Base-by-base conservation (phyloP, 2,329 filamentous ascomycete species). In the Phaeoacremonium minimum region DNA sequence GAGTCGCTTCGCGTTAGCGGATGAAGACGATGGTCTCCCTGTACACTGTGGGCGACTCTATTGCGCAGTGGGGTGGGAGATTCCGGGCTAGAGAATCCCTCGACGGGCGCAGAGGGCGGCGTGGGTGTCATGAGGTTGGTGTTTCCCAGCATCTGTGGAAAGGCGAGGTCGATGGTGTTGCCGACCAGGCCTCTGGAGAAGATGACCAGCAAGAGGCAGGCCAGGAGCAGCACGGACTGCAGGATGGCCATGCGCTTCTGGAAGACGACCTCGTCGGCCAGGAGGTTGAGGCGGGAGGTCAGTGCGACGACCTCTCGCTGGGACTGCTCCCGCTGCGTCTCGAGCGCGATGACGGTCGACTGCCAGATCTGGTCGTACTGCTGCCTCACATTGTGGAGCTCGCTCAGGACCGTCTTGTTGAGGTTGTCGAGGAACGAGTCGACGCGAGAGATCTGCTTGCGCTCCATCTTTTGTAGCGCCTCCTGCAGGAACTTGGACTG, bases 351-450 rank as follows among this genome's bases (percentile, higher is more conserved):
- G 15, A 96, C 84, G 9, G 94, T 96, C 15, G 86, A 91, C 60
- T 95, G 90, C 90, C 91, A 97, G 11, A 97, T 81, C 53, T 96
- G 87, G 55, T 97, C 91, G 58, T 97, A 97, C 57, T 96, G 86
- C 40, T 83, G 79, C 35, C 87, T 78, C 44, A 93, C 84, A 33
- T 75, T 79, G 43, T 79, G 79, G 22, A 95, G 69, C 58, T 98
- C 93, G 13, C 77, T 73, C 28, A 95, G 73, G 1, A 97, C 88
- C 0, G 90, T 96, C 32, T 71, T 73, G 58, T 98, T 98, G n/a
- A 98, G 71, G 26, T 80, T 79, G 42, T 88, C 80, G 12, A 97
- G 71, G 53, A 96, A 96, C 2, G 73, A 71, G 15, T 85, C 82
- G 2, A 91, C 87, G 54, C 91, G 93, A n/a, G 77, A 69, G 13